Evolutionary conservation across 2,329 filamentous ascomycete genomes (phyloP), one percentile per base, ranked within the genome.

Genomic region (Clonostachys rhizophaga): DNA sequence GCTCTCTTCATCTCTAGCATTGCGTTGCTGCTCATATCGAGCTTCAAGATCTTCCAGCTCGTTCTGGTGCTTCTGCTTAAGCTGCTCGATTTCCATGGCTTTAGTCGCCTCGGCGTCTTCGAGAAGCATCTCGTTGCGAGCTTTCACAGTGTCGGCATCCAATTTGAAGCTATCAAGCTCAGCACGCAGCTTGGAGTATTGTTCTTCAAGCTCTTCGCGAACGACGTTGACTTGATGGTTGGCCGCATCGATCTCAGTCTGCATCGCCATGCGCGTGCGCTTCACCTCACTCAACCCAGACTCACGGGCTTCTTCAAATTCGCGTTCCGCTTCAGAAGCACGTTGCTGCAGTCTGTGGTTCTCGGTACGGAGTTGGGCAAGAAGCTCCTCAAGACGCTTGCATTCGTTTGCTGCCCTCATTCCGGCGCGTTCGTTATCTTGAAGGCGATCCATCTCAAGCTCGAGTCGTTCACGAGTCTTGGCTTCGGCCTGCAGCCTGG

Each of bases 211-310:
- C 58, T 92, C 87, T 42, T 87, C 83, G 45, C 90, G 86, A 30
- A 92, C 83, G 47, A 87, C 79, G 58, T 95, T 92, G 64, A 92
- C 87, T 58, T 95, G 86, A 62, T 89, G 84, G 59, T 91, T 94
- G 45, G 91, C 88, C 37, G 83, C 76, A 49, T 96, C 90, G 34
- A 96, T 73, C 59, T 96, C 89, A 12, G 80, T 78, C 63, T 95
- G 87, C 74, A 96, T 76, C 5, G 89, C 78, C 52, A 86, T 81
- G 49, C 87, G 87, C 13, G 86, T 89, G 42, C 89, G 86, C 63
- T 92, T 85, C 41, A 95, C 84, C 61, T 97, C 91, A 36, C 82
- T 79, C 39, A 86, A 83, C 48, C 83, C 90, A 44, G 83, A 84
- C 57, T 96, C 89, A 52, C 87, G 83, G 10, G 89, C 88, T 58